Conservation (phyloP, 495 filamentous ascomycete species). For the Neurospora hispaniola region DNA sequence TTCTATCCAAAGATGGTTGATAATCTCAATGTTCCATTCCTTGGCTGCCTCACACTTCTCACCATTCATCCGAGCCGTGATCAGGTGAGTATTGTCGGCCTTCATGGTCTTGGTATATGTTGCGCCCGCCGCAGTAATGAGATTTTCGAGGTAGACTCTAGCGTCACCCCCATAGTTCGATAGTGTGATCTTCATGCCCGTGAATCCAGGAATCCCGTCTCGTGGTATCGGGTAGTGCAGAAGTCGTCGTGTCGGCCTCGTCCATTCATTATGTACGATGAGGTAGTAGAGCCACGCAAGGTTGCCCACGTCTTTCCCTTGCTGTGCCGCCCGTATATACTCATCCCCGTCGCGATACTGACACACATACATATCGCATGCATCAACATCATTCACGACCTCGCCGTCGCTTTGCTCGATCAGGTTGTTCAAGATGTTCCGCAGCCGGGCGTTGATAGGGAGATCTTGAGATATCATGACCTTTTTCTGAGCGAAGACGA, state of each 20-base stretch:
- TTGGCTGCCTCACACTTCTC: slow-evolving; percentile 86
- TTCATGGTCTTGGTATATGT: slow-evolving; percentile 89
- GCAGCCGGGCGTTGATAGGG: slow-evolving; percentile 51
- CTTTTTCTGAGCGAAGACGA: slow-evolving; percentile 57
- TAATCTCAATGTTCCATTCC: slow-evolving; percentile 83
- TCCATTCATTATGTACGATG: slow-evolving; percentile 81
- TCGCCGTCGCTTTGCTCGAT: slow-evolving; percentile 58
- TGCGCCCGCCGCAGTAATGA: slow-evolving; percentile 72
- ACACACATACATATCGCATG: slow-evolving; percentile 74
- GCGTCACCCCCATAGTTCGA: slow-evolving; percentile 97
- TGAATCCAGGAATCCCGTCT: slow-evolving; percentile 67
- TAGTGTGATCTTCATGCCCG: slow-evolving; percentile 65
- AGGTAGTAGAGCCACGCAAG: slow-evolving; percentile 88
- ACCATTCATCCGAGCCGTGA: slow-evolving; percentile 75
- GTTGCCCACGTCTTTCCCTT: slow-evolving; percentile 76
- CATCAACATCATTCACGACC: slow-evolving; percentile 53
- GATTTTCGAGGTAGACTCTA: slow-evolving; percentile 83
- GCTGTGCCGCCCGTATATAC: slow-evolving; percentile 64
- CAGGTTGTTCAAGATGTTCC: slow-evolving; percentile 55
- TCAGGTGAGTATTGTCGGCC: slow-evolving; percentile 86
- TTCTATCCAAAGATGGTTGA: slow-evolving; percentile 96
- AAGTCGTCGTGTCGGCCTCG: slow-evolving; percentile 64
- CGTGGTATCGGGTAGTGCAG: slow-evolving; percentile 82
- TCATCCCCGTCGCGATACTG: slow-evolving; percentile 73
- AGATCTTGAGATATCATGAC: slow-evolving; percentile 65